Base-by-base conservation (phyloP, 1,284 basidiomycete genomes). In the Termitomyces sp. region DNA sequence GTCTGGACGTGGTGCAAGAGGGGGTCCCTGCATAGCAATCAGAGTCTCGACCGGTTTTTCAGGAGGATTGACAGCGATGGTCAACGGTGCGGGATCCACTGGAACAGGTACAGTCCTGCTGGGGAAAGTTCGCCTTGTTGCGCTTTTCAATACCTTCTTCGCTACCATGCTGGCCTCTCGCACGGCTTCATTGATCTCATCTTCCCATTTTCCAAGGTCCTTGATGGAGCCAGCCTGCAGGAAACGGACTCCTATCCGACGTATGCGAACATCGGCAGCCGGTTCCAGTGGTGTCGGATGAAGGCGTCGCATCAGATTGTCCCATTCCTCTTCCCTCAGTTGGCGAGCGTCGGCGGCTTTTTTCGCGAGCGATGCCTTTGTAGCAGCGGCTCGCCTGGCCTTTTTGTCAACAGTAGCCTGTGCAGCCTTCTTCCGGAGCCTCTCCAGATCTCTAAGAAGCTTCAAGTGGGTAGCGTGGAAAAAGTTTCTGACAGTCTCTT, bases 251-350 rank as follows among this genome's bases (percentile, higher is more conserved):
- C 75, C 76, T 19, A 89, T 68, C 13, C 77, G 71, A 18, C 77
- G 74, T 7, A 88, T 66, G 21, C 83, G 77, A 46, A 76, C 62
- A 2, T 70, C 71, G n/a, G 74, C 69, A 14, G 77, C 68, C 13
- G 74, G 72, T 31, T 75, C 70, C 38, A 85, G 58, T 7, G 78
- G 69, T 5, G 68, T 75, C 8, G 83, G 77, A 66, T 84, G 77
- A 39, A 85, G 67, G 9, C 69, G 72, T 38, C 62, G 58, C 5
- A 91, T 65, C 49, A 91, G 66, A 5, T 66, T 68, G 5, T 78
- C 75, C 87, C 88, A 92, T 51, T 81, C 81, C 21, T 68, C 68
- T 64, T 87, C 82, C 57, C 83, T 74, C 53, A 80, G 72, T 11
- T 65, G 65, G 46, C 75, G 76, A 1, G 78, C 79, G 54, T 81